Conservation (phyloP, 768 basidiomycete species). For the Phlebiopsis flavidoalba region DNA sequence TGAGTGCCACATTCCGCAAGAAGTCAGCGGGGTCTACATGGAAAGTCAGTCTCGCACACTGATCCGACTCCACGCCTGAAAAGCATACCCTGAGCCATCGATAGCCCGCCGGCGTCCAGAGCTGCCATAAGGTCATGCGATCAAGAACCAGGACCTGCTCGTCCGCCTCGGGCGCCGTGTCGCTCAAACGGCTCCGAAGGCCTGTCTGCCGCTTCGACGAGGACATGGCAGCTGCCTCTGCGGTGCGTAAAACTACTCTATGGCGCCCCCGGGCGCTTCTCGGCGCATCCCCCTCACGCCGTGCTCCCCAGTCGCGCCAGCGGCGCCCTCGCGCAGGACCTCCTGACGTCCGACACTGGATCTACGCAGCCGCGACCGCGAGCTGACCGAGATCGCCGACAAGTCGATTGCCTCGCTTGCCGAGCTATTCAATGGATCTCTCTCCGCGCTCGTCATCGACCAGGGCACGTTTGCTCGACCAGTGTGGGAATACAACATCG, state of each 20-base stretch:
- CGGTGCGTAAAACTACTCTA: slow-evolving; percentile 20
- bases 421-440: slow-evolving; percentile 95
- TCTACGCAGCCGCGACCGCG: slow-evolving; percentile 50
- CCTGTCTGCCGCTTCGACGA: slow-evolving; percentile 83
- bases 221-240: slow-evolving; percentile 80
- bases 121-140: slow-evolving; percentile 95
- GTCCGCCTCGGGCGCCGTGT: slow-evolving; percentile 84
- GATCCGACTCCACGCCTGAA: neutral
- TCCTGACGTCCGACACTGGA: slow-evolving; percentile 34
- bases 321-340: slow-evolving; percentile 25
- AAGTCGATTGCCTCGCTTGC: slow-evolving; percentile 88
- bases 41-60: slow-evolving; percentile 71
- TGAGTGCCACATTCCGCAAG: slow-evolving; percentile 89
- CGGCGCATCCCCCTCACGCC: slow-evolving; percentile 5
- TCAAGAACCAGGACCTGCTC: slow-evolving; percentile 93
- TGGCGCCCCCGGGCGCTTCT: slow-evolving; percentile 7
- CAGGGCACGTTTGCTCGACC: slow-evolving; percentile 90
- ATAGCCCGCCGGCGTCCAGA: slow-evolving; percentile 39
- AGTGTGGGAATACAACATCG: slow-evolving; percentile 96
- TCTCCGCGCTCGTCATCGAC: slow-evolving; percentile 90
- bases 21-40: slow-evolving; percentile 98
- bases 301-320: slow-evolving; percentile 31
- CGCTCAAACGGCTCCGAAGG: slow-evolving; percentile 79
- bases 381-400: slow-evolving; percentile 87
- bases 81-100: slow-evolving; percentile 12